phyloP scores from a whole-genome alignment of 306 rosid genomes.

The Hippophae rhamnoides region DNA sequence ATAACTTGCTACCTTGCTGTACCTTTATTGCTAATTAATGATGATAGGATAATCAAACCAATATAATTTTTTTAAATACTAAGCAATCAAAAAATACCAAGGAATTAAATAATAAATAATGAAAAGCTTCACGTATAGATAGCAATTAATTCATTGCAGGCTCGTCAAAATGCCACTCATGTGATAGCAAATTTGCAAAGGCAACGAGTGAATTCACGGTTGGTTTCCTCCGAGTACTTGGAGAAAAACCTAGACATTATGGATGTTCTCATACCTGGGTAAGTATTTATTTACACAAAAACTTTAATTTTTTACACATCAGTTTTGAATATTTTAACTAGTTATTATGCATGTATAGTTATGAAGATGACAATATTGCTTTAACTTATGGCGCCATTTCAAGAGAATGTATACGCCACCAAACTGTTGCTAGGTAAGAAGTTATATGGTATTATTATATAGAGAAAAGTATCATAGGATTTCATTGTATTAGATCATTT shows the following conservation, averaged over 20 bases:
- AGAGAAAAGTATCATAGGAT: too few species aligned
- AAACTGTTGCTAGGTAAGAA: constrained; percentile 84
- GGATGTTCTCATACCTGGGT: constrained; percentile 81
- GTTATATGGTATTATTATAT: neutral
- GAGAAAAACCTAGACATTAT: constrained; percentile 71
- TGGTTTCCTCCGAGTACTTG: constrained; percentile 93
- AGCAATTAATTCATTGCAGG: constrained; percentile 35
- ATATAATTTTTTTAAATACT: too few species aligned
- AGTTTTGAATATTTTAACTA: neutral
- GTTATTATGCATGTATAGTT: constrained; percentile 30
- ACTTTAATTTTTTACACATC: too few species aligned
- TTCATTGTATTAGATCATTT: too few species aligned
- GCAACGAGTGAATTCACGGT: constrained; percentile 79
- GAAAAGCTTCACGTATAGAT: neutral
- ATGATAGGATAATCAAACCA: too few species aligned
- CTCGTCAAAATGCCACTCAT: constrained; percentile 93
- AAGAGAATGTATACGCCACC: constrained; percentile 98
- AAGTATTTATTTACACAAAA: constrained; percentile 16
- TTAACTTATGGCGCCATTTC: constrained; percentile 93
- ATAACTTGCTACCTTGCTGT: too few species aligned
- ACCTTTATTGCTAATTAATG: too few species aligned
- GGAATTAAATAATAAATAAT: neutral
- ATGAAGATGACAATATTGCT: constrained; percentile 86
- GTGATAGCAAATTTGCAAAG: constrained; percentile 96
- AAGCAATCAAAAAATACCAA: neutral